phyloP scores from a whole-genome alignment of 164 flowering plant genomes.

The Litsea cubeba region DNA sequence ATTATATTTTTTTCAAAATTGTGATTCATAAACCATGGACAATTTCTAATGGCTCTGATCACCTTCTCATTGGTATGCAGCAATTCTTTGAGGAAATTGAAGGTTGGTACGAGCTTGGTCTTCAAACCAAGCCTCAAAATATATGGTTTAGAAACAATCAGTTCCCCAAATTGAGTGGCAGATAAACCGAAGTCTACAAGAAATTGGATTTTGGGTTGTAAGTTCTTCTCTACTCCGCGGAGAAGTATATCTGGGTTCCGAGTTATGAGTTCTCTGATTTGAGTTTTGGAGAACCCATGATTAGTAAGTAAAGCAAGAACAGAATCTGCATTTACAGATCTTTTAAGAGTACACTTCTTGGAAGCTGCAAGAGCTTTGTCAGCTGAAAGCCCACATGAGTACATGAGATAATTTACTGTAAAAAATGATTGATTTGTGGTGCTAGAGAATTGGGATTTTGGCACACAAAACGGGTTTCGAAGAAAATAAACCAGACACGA shows the following conservation, averaged over 20 bases:
- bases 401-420: neutral
- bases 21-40: neutral
- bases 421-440: neutral
- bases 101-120: neutral
- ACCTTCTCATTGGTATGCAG: neutral
- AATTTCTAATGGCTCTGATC: neutral
- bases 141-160: neutral
- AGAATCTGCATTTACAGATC: neutral
- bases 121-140: neutral
- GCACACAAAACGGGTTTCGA: neutral
- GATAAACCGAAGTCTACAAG: neutral
- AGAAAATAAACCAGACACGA: neutral
- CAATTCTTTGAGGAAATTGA: neutral
- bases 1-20: neutral
- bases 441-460: neutral
- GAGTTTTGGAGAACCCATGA: slow-evolving; percentile 1
- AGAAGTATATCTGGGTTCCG: neutral
- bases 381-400: neutral
- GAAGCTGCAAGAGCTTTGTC: neutral
- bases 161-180: neutral
- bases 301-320: neutral
- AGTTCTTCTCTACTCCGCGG: neutral
- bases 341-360: neutral
- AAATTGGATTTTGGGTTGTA: slow-evolving; percentile 1
- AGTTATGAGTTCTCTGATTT: neutral